phyloP scores from a whole-genome alignment of 371 early-diverging fungal genomes.

The Entomophthora muscae region DNA sequence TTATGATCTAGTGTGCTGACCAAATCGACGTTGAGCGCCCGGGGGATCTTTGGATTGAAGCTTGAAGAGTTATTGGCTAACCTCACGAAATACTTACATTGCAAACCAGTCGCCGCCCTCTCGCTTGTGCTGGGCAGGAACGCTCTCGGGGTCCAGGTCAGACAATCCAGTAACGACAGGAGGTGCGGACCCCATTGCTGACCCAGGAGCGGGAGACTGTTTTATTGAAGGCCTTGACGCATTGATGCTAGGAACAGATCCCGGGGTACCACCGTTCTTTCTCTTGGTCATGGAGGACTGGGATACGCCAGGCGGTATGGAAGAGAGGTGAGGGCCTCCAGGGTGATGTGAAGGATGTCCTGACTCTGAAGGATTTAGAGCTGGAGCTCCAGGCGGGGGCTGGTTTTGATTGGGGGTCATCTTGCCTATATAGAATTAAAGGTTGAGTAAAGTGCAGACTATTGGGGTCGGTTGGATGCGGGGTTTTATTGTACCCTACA shows the following conservation, averaged over 20 bases:
- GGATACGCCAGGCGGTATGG: background rate
- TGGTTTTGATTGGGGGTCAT: background rate
- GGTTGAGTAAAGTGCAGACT: background rate
- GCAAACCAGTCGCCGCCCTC: constrained; percentile 87
- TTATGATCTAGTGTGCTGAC: constrained; percentile 73
- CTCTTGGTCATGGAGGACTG: background rate
- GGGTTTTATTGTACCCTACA: background rate
- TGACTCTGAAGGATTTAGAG: background rate
- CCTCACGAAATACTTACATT: constrained; percentile 44
- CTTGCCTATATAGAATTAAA: background rate
- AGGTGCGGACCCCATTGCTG: constrained; percentile 12
- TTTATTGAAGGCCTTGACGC: background rate
- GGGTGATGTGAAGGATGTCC: constrained; percentile 2
- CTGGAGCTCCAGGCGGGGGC: background rate
- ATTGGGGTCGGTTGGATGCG: too few relatives aligned
- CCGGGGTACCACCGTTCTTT: constrained; percentile 3
- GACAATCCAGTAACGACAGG: constrained; percentile 32
- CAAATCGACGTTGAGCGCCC: constrained; percentile 60
- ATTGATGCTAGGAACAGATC: background rate
- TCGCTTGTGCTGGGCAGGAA: constrained; percentile 61
- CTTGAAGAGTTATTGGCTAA: too few relatives aligned
- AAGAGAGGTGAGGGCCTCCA: background rate
- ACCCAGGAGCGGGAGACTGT: constrained; percentile 4
- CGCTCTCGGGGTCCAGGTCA: constrained; percentile 67
- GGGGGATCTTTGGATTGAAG: constrained; percentile 52